These are phyloP conservation scores for Globisporangium takayamanum DNA, from an alignment of 352 stramenopile genomes.

Conservation along the genomic window DNA sequence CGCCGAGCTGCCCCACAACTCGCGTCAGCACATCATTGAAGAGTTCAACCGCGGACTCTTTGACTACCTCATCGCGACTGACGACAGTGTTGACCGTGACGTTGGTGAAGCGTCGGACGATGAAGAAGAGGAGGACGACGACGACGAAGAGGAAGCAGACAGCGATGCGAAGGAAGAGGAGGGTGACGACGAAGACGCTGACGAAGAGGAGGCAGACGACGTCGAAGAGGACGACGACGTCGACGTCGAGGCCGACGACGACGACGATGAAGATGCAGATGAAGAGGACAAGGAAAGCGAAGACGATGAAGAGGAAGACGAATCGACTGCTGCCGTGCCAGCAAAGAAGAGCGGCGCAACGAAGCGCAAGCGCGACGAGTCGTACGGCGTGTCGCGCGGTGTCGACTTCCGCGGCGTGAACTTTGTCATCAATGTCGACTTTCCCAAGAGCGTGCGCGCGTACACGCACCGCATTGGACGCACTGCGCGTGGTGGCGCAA, in stretches of 20 bases:
- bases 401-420: slow-evolving; percentile 98
- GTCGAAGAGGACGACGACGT: slow-evolving; percentile 36
- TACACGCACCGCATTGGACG: slow-evolving; percentile 99
- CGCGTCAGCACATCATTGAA: slow-evolving; percentile 95
- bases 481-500: slow-evolving; percentile 94
- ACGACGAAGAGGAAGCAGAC: slow-evolving; percentile 47
- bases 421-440: slow-evolving; percentile 99
- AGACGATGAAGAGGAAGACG: slow-evolving; percentile 25
- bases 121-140: slow-evolving; percentile 64
- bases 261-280: slow-evolving; percentile 72
- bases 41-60: slow-evolving; percentile 96
- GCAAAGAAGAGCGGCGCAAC: slow-evolving; percentile 30
- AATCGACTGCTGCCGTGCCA: slow-evolving; percentile 8
- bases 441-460: slow-evolving; percentile 90
- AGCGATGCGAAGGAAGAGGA: slow-evolving; percentile 30
- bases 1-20: slow-evolving; percentile 96
- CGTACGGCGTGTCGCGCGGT: slow-evolving; percentile 96
- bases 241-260: slow-evolving; percentile 31
- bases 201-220: slow-evolving; percentile 32
- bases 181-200: slow-evolving; percentile 34
- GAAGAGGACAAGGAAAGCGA: slow-evolving; percentile 17
- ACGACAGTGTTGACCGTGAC: slow-evolving; percentile 93
- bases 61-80: slow-evolving; percentile 98
- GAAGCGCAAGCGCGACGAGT: slow-evolving; percentile 72
- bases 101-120: slow-evolving; percentile 50